phyloP scores from a whole-genome alignment of 768 basidiomycete species.

The Trametes cingulata region DNA sequence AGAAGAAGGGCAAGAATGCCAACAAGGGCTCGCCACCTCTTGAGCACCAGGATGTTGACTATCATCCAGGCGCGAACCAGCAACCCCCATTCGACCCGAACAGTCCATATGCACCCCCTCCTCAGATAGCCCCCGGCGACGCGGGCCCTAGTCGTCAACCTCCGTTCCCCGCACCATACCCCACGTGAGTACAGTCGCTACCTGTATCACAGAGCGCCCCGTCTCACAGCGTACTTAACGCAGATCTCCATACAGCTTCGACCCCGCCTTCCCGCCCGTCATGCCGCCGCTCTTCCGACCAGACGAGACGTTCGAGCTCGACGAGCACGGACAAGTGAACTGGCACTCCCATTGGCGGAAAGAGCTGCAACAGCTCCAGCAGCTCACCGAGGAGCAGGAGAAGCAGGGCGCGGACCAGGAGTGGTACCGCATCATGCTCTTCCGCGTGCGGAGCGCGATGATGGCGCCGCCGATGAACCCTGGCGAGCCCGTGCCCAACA shows the following conservation, averaged over 20 bases:
- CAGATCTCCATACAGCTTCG: slow-evolving; percentile 50
- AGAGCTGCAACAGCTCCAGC: slow-evolving; percentile 73
- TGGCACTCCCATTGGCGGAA: slow-evolving; percentile 83
- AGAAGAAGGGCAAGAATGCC: slow-evolving; percentile 74
- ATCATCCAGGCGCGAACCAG: slow-evolving; percentile 50
- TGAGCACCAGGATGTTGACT: slow-evolving; percentile 53
- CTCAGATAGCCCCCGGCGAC: slow-evolving; percentile 60
- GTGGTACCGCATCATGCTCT: slow-evolving; percentile 85
- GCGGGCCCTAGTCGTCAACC: slow-evolving; percentile 57
- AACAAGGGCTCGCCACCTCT: slow-evolving; percentile 54
- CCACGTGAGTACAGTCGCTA: slow-evolving; percentile 39
- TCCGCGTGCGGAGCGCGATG: slow-evolving; percentile 72
- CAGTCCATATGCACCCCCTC: slow-evolving; percentile 53
- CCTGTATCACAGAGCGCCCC: background rate
- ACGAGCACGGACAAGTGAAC: slow-evolving; percentile 77
- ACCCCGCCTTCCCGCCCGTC: slow-evolving; percentile 64
- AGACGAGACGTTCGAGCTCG: slow-evolving; percentile 68
- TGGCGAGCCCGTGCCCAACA: slow-evolving; percentile 19
- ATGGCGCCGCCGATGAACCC: slow-evolving; percentile 46
- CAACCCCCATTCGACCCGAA: slow-evolving; percentile 52
- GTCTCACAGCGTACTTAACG: background rate
- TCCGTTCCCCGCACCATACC: slow-evolving; percentile 63
- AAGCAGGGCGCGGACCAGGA: slow-evolving; percentile 79
- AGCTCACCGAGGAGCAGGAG: slow-evolving; percentile 79
- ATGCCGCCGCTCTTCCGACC: slow-evolving; percentile 62